Conservation (phyloP, 805 yeast species). For the Suhomyces vadensis region DNA sequence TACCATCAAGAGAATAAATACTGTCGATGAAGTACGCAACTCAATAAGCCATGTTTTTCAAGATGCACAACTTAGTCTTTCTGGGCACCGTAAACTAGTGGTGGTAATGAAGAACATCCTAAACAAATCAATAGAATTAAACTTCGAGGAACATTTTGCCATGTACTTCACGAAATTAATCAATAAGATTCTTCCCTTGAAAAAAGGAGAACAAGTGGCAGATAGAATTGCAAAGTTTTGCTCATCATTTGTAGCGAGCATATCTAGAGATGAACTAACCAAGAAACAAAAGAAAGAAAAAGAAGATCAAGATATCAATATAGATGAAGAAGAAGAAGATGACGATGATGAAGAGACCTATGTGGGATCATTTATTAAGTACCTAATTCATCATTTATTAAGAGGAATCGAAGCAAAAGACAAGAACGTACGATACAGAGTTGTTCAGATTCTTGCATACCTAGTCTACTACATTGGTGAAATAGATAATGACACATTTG, state of each 20-base stretch:
- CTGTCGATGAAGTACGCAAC: conserved; percentile 23
- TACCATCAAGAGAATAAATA: conserved; percentile 20
- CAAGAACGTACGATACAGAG: conserved; percentile 75
- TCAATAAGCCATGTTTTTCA: conserved; percentile 72
- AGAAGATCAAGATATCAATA: conserved; percentile 15
- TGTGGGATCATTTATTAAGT: conserved; percentile 56
- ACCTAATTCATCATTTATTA: conserved; percentile 64
- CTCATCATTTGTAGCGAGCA: conserved; percentile 55
- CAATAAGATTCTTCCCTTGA: conserved; percentile 64
- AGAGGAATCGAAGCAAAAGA: conserved; percentile 78
- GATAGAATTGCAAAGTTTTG: conserved; percentile 75
- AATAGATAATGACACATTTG: conserved; percentile 70
- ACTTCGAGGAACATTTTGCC: conserved; percentile 59
- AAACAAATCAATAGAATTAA: conserved; percentile 51
- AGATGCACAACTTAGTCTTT: conserved; percentile 71
- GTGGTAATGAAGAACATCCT: conserved; percentile 62
- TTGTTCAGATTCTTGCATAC: conserved; percentile 71
- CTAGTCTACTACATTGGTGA: conserved; percentile 72
- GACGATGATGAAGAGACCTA: conserved; percentile 40
- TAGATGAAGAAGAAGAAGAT: conserved; percentile 24
- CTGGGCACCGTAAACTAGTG: conserved; percentile 76
- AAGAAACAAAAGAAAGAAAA: conserved; percentile 16
- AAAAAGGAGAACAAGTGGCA: conserved; percentile 68
- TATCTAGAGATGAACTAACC: conserved; percentile 37
- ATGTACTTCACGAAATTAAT: conserved; percentile 59